Conservation (phyloP, 2,329 filamentous ascomycete genomes). For the Colletotrichum sp. region DNA sequence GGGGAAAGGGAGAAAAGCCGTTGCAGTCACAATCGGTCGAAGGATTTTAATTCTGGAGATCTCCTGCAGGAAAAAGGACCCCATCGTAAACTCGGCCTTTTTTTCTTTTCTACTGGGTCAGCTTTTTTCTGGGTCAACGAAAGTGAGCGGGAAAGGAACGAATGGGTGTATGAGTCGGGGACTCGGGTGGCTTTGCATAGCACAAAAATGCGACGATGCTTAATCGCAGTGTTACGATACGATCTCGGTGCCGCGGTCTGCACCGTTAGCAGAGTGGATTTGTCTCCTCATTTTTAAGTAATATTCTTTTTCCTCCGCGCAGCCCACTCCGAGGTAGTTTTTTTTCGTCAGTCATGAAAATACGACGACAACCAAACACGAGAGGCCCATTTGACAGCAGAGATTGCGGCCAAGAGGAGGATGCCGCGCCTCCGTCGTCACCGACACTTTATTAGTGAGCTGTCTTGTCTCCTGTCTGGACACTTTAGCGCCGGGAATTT, state of each 20-base stretch:
- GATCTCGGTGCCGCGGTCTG: not conserved
- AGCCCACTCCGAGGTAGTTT: not conserved
- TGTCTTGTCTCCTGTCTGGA: not conserved
- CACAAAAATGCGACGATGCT: not conserved
- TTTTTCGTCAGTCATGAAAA: not conserved
- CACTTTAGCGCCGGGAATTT: not conserved
- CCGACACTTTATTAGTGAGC: not conserved
- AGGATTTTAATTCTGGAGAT: not conserved
- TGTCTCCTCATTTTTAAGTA: not conserved
- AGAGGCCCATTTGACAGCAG: not conserved
- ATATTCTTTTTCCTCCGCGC: not conserved
- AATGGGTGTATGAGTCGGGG: not conserved
- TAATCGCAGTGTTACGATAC: not conserved
- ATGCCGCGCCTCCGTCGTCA: constrained; percentile 1
- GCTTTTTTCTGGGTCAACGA: not conserved
- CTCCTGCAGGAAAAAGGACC: not conserved
- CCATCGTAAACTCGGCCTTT: not conserved
- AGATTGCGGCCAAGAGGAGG: not conserved
- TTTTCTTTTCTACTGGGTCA: not conserved
- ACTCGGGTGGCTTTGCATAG: not conserved
- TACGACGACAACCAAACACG: not conserved
- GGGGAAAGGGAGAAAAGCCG: not conserved
- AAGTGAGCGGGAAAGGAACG: not conserved
- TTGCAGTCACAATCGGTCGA: not conserved
- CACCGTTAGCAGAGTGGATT: not conserved